Percentiles rank a stretch among this genome's conserved stretches.
These are phyloP conservation scores for Venturia pyrina DNA, from an alignment of 2,329 filamentous ascomycete species.

Conservation along the genomic window DNA sequence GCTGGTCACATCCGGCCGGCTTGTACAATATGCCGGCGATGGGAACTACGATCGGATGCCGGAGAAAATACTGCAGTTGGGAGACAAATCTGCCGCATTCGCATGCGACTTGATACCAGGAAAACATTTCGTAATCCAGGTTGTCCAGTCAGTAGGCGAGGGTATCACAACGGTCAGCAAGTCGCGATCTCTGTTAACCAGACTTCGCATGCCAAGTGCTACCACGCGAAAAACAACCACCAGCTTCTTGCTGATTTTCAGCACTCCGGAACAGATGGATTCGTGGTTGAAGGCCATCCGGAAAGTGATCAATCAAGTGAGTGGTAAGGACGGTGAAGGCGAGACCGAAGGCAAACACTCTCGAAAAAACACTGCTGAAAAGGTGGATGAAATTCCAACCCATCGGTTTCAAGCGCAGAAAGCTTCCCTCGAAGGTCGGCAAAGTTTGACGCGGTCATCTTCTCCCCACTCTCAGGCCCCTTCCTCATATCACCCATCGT, in stretches of 20 bases:
- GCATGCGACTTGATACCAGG: conserved; percentile 72
- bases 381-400: conserved; percentile 19
- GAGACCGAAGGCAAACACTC: conserved; percentile 20
- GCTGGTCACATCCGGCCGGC: conserved; percentile 58
- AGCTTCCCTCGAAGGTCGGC: background rate
- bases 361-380: conserved; percentile 16
- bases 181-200: conserved; percentile 53
- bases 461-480: conserved; percentile 1
- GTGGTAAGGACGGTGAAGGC: conserved; percentile 33
- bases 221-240: conserved; percentile 46
- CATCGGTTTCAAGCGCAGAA: conserved; percentile 27
- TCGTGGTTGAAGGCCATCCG: conserved; percentile 61
- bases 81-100: conserved; percentile 68
- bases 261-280: conserved; percentile 65
- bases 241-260: conserved; percentile 63
- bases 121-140: conserved; percentile 69
- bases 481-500: background rate
- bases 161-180: conserved; percentile 38
- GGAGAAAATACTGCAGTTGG: conserved; percentile 62
- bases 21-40: conserved; percentile 64
- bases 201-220: conserved; percentile 49
- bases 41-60: conserved; percentile 62
- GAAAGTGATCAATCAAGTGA: conserved; percentile 58
- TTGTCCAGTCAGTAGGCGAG: conserved; percentile 55
- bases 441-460: background rate